These are phyloP conservation scores for Sclerotinia spermophila DNA, from an alignment of 2,329 filamentous ascomycete species.

Conservation along the genomic window DNA sequence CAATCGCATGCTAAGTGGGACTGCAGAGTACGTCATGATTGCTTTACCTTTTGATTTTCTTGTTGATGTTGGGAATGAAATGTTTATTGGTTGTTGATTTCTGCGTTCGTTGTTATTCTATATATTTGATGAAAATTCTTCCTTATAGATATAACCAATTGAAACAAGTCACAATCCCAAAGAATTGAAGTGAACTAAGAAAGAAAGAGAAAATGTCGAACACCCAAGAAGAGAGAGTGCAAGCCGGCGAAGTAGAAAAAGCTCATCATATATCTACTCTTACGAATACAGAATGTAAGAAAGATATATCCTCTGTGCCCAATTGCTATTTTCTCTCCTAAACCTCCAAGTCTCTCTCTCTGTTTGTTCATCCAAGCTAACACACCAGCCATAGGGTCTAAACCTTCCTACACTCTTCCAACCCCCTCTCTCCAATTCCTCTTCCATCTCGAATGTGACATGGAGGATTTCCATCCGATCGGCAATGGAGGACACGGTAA, in stretches of 20 bases:
- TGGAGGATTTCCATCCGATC: not conserved
- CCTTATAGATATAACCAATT: not conserved
- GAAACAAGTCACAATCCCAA: not conserved
- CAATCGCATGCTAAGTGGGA: not conserved
- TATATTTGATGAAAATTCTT: not conserved
- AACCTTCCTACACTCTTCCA: not conserved
- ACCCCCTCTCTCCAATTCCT: not conserved
- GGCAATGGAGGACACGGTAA: conserved; percentile 5
- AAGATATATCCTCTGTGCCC: not conserved
- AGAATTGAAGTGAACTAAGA: not conserved
- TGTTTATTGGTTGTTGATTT: not conserved
- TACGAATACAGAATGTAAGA: not conserved
- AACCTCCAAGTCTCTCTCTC: not conserved
- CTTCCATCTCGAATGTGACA: conserved; percentile 7
- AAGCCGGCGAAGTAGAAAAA: conserved; percentile 4
- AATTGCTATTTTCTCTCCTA: too few relatives aligned
- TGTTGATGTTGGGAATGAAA: not conserved
- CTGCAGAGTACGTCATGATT: not conserved
- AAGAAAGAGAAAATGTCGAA: not conserved
- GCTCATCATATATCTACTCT: conserved; percentile 2
- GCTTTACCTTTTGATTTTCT: not conserved
- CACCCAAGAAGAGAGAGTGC: not conserved
- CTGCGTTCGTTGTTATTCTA: not conserved
- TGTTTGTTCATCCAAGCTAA: not conserved
- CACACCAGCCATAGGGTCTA: not conserved